These are phyloP conservation scores for Clarireedia homoeocarpa DNA, from an alignment of 2,329 filamentous ascomycete genomes.

Conservation along the genomic window DNA sequence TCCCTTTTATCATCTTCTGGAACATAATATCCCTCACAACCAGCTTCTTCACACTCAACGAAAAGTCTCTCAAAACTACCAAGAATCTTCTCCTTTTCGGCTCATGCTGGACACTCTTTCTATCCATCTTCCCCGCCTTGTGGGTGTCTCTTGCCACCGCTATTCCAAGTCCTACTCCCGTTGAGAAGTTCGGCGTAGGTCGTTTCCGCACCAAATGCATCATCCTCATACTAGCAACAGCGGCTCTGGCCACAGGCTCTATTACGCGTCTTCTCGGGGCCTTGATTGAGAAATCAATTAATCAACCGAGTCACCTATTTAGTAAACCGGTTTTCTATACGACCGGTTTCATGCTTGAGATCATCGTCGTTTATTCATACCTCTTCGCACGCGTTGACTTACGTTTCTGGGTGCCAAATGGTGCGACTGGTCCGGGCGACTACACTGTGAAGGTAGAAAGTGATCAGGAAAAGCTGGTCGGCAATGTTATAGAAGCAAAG, in stretches of 20 bases:
- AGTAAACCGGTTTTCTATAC: conserved; percentile 66
- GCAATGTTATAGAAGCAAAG: not conserved
- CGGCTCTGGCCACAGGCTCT: conserved; percentile 59
- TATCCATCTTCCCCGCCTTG: conserved; percentile 53
- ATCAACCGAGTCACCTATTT: conserved; percentile 31
- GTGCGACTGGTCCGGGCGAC: conserved; percentile 48
- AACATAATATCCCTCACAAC: conserved; percentile 57
- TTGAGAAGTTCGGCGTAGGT: conserved; percentile 58
- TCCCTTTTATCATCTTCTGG: conserved; percentile 54
- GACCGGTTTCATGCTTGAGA: conserved; percentile 69
- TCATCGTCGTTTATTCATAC: conserved; percentile 60
- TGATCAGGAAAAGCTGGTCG: not conserved
- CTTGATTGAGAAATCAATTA: conserved; percentile 10
- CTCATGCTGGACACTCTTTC: conserved; percentile 13
- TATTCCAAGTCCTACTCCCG: conserved; percentile 33
- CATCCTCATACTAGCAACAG: conserved; percentile 50
- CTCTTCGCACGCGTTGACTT: conserved; percentile 61
- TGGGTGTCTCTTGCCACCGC: conserved; percentile 51
- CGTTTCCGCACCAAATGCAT: conserved; percentile 55
- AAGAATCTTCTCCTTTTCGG: conserved; percentile 13
- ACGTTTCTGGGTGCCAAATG: conserved; percentile 67
- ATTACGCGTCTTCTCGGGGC: conserved; percentile 50
- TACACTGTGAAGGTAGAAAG: conserved; percentile 11
- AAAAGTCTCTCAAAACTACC: conserved; percentile 38
- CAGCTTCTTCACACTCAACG: conserved; percentile 56